Base-by-base conservation (phyloP, 2,329 filamentous ascomycete genomes). In the Lecanicillium sp. region DNA sequence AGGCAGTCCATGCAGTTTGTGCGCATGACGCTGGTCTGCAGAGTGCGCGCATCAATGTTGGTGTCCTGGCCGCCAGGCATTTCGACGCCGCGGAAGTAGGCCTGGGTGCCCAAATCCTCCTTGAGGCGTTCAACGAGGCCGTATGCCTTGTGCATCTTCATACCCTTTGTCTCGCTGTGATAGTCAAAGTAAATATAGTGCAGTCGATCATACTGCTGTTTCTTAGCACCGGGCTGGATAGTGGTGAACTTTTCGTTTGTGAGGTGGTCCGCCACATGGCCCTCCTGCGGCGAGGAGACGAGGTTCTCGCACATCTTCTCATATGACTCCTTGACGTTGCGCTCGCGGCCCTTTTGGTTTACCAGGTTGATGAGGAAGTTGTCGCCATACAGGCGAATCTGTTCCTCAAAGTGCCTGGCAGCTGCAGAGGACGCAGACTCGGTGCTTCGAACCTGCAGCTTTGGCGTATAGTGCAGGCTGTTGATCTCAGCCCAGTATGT, bases 1-100 rank as follows among this genome's bases (percentile, higher is more conserved):
- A 98, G 76, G 49, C 94, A 98, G 63, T 98, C 92, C 92, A 98
- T 98, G 66, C 92, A 98, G 61, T 98, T 98, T 29, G 92, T 96
- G 39, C 92, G 82, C 47, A 98, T 89, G 13, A 97, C 89, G 44
- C 86, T 88, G 2, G 80, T 87, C 69, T 98, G 92, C 47, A 78
- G 73, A 45, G 77, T 81, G 46, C 88, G 81, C 25, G 87, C 77
- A 51, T 97, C 90, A 11, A 96, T 72, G 14, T 77, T 78, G 20
- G 83, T 84, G 42, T 80, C 72, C 36, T 70, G 59, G 49, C 78
- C 76, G 31, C 79, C 84, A 2, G 88, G 86, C 68, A 84, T 84
- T 58, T 96, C 87, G 19, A 90, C 79, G 28, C 87, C 90, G 45
- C 88, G 84, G 73, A 97, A 98, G 65, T 98, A 98, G 49, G 84